Base-by-base conservation (phyloP, 495 filamentous ascomycete species). In the Ramalina intermedia region DNA sequence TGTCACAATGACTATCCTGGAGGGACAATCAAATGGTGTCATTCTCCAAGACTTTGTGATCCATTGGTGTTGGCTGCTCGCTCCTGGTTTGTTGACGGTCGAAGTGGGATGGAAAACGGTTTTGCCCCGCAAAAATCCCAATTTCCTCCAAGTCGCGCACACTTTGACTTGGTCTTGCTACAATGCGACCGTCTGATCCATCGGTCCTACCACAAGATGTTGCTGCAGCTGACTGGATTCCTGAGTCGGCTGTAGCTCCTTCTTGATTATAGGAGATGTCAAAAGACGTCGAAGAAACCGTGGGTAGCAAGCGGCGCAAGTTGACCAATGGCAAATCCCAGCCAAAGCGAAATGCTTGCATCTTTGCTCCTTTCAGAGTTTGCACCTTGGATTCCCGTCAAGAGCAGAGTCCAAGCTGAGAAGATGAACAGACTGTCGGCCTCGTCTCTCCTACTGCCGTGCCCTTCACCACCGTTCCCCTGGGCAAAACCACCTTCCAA, bases 401-500 rank as follows among this genome's bases (percentile, higher is more conserved):
- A 49, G n/a, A n/a, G 7, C 70, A 33, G 2, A 44, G 43, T 33
- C n/a, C 13, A 24, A 18, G 27, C 23, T 45, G 11, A n/a, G 14
- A 35, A 37, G 17, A n/a, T 11, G 17, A 14, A 41, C 51, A 95
- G 86, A 94, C 93, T 33, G 67, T 99, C 55, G 91, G 91, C 40
- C 72, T 96, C 8, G 86, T 96, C 13, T 95, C 93, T 13, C 85
- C 91, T 2, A 95, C 89, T 12, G 54, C 73, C 33, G 85, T 94
- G 2, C 90, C 91, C 6, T 96, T 96, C 58, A 85, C 89, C 7
- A 79, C 81, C 18, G 75, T 90, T 20, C 85, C 91, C 3, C 69
- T 95, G 14, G 91, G 91, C 48, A 94, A 93, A 63, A 85, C 87
- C 6, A 94, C 88, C 16, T 96, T 91, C 62, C 91, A 99, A 59